Evolutionary conservation across 306 rosid species (phyloP), one percentile per base, ranked within the genome.

Genomic region (Crotalaria pallida): DNA sequence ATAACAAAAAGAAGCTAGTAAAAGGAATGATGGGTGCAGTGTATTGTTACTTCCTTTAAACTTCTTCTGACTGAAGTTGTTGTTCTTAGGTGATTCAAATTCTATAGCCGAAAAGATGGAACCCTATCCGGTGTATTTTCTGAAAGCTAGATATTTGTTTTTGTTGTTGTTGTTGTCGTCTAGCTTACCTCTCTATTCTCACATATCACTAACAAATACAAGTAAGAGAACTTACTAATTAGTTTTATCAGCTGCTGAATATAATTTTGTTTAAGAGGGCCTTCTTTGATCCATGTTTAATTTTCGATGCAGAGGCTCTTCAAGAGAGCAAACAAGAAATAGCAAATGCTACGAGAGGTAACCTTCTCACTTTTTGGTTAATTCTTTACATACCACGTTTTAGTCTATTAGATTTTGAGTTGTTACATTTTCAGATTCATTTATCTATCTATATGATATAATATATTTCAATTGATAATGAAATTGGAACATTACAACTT

Each of bases 261-360:
- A 27, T 9, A 11, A 18, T 81, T 53, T 49, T 5, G 12, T 27
- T 26, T 63, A 3, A 23, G 22, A 49, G 68, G 2, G 2, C 22
- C 11, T 53, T 49, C 45, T 21, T 26, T 65, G 19, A 10, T 33
- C 40, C 40, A 33, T 27, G 41, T 24, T 63, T 15, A n/a, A 4
- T 79, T 84, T 52, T 7, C 4, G 10, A 29, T 75, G 61, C 97
- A 94, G 99, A 94, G 89, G 92, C 96, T 71, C 95, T 94, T 67
- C 82, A 97, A 65, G 95, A 84, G 88, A 91, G 97, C 76, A 94
- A 88, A 84, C 86, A 96, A 27, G 96, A 94, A 82, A 89, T 91
- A 97, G 1, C 89, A 3, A 72, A 73, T 61, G 97, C 99, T 59
- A 83, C 96, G 18, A 82, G 97, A 87, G 99, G 99, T 94, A 72